Evolutionary conservation across 2,329 filamentous ascomycete species (phyloP), one percentile per base, ranked within the genome.

Genomic region (Aspergillus eucalypticola): DNA sequence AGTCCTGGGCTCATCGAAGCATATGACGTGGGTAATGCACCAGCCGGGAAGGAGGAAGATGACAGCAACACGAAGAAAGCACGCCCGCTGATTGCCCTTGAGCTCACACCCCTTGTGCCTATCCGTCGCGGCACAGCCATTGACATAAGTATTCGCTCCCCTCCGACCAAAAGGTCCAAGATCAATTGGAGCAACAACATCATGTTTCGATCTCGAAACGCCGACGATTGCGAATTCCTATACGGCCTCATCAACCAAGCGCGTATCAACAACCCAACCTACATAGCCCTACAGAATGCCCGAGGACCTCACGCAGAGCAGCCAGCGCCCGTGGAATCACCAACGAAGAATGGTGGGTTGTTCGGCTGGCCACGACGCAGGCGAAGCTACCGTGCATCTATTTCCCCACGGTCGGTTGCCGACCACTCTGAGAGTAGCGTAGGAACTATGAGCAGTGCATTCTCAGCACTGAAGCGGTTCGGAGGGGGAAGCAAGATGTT

Each of bases 101-200:
- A 96, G 71, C 86, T 99, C 44, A 98, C 94, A 0, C 95, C 95
- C 0, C 82, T 96, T 39, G 94, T 98, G 7, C 90, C 93, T 66
- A 88, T 98, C 62, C 87, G 94, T 64, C 90, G 94, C 70, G 95
- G 93, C 69, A 99, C 92, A 21, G 91, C 90, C 3, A 86, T 99
- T 32, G 95, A 99, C 73, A 91, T 99, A 56, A 95, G 96, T 66
- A 91, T 99, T 65, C 90, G 92, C 53, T 97, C 94, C 6, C 91
- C 91, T 1, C 90, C 93, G 25, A 90, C 90, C 6, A 73, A 83
- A 35, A 86, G 90, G 63, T 92, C 90, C 5, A 86, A 86, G 67
- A 84, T 96, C 59, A 84, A 82, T 60, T 84, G 78, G 71, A 84
- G 88, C 54, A 88, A 88, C 68, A 95, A 96, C 73, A 91, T 96